A percentile compares a stretch with the other conserved stretches of the same genome.
These are phyloP conservation scores for Euphorbia celastroides DNA, from an alignment of 441 rosid genomes.

Conservation along the genomic window DNA sequence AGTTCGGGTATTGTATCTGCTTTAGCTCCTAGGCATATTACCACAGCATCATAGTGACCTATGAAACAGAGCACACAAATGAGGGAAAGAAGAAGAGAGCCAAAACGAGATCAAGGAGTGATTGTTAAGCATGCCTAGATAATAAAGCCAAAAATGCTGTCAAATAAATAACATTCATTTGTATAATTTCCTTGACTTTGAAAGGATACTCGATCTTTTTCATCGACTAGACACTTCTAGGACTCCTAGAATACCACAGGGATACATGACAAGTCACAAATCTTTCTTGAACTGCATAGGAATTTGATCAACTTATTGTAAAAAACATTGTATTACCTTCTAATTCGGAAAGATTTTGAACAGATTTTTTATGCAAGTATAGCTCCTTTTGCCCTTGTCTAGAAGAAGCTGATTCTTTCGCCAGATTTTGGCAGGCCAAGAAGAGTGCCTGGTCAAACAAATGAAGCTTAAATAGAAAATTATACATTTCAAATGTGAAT, in stretches of 20 bases:
- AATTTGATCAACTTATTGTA: not conserved
- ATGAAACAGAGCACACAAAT: constrained; percentile 7
- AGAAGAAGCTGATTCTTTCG: constrained; percentile 35
- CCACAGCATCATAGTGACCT: constrained; percentile 76
- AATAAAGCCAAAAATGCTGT: not conserved
- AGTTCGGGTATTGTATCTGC: constrained; percentile 61
- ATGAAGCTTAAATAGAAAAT: constrained; percentile 12
- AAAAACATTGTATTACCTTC: constrained; percentile 43
- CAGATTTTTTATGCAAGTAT: constrained; percentile 46
- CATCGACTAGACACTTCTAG: not conserved
- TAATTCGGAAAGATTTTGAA: constrained; percentile 45
- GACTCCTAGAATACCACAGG: not conserved
- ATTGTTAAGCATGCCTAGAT: not conserved
- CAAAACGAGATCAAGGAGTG: not conserved
- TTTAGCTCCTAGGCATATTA: constrained; percentile 84
- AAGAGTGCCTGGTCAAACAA: constrained; percentile 63
- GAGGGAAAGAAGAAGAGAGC: not conserved
- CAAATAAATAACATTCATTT: not conserved
- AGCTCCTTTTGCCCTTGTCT: constrained; percentile 39
- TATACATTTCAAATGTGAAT: constrained; percentile 1
- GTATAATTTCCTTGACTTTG: not conserved
- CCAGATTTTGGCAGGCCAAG: constrained; percentile 66
- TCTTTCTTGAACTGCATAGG: not conserved
- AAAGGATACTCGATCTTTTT: not conserved
- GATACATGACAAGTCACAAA: too few species aligned